Evolutionary conservation across 2,329 filamentous ascomycete genomes (phyloP).

Genomic region (Diaporthe sp.): DNA sequence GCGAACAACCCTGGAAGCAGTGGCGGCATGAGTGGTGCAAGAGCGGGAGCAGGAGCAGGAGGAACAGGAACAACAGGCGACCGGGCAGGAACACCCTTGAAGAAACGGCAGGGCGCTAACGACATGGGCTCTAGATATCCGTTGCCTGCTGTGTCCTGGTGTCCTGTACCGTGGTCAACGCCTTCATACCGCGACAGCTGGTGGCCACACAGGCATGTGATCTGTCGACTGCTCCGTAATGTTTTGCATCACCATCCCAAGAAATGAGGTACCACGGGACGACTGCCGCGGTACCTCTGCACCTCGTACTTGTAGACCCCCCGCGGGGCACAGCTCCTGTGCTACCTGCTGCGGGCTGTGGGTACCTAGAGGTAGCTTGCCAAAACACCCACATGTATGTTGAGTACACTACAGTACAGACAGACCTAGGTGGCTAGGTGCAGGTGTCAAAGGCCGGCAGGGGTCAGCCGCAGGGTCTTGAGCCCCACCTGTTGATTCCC

Average conservation of each 20-base stretch:
- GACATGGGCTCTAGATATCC: not conserved
- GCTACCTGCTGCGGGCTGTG: too few species aligned
- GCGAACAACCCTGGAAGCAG: not conserved
- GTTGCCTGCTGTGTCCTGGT: too few species aligned
- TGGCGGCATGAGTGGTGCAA: not conserved
- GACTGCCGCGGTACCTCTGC: not conserved
- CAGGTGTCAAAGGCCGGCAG: not conserved
- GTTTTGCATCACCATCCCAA: not conserved
- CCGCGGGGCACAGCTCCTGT: not conserved
- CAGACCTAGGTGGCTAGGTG: not conserved
- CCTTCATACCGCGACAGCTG: not conserved
- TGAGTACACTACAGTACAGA: not conserved
- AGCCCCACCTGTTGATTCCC: slow-evolving; percentile 1
- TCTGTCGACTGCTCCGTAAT: slow-evolving; percentile 13
- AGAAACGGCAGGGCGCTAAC: slow-evolving; percentile 6
- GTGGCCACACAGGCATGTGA: not conserved
- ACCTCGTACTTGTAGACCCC: not conserved
- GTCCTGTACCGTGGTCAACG: not conserved
- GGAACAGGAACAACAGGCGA: not conserved
- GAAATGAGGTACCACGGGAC: not conserved
- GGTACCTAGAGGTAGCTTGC: too few species aligned
- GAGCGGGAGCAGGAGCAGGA: too few species aligned
- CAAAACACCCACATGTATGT: too few species aligned
- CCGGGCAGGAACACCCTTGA: not conserved
- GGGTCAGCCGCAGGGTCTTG: not conserved